These are phyloP conservation scores for Plantago lanceolata DNA, from an alignment of 305 asterid species.

Conservation along the genomic window DNA sequence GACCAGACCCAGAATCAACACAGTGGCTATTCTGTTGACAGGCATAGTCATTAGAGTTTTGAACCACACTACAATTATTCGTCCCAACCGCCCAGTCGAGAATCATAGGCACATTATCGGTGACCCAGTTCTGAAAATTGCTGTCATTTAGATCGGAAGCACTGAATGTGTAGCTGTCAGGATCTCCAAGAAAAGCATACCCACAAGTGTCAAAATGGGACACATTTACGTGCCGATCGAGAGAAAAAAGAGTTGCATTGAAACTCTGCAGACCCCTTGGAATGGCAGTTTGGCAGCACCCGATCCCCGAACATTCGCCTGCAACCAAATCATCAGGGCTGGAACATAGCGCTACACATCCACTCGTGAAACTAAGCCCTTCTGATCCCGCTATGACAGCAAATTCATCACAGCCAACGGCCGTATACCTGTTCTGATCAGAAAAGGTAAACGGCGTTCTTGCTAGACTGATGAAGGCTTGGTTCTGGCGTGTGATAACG, in stretches of 20 bases:
- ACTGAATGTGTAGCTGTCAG: constrained; percentile 23
- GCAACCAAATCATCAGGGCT: constrained; percentile 22
- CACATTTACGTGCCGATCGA: constrained; percentile 7
- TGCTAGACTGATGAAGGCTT: background rate
- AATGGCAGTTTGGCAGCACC: constrained; percentile 44
- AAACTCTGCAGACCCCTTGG: constrained; percentile 32
- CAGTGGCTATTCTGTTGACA: constrained; percentile 35
- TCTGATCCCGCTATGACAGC: background rate
- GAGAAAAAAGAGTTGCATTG: background rate
- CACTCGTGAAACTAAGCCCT: constrained; percentile 22
- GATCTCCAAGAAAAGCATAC: constrained; percentile 52
- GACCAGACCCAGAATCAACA: constrained; percentile 31
- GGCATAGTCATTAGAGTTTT: constrained; percentile 23
- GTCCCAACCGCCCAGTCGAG: constrained; percentile 44
- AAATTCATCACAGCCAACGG: constrained; percentile 30
- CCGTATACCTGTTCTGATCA: constrained; percentile 24
- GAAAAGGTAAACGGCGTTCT: constrained; percentile 25
- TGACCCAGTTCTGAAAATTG: constrained; percentile 12
- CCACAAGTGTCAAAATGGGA: constrained; percentile 36
- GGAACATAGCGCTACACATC: constrained; percentile 33
- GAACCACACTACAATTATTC: constrained; percentile 26
- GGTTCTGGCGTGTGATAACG: background rate
- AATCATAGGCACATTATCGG: constrained; percentile 27
- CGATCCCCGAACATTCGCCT: constrained; percentile 39
- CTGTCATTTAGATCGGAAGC: constrained; percentile 27